A percentile compares a stretch with the other conserved stretches of the same genome.
These are phyloP conservation scores for Sarcocystis neurona DNA, from an alignment of 169 alveolate genomes.

Conservation along the genomic window DNA sequence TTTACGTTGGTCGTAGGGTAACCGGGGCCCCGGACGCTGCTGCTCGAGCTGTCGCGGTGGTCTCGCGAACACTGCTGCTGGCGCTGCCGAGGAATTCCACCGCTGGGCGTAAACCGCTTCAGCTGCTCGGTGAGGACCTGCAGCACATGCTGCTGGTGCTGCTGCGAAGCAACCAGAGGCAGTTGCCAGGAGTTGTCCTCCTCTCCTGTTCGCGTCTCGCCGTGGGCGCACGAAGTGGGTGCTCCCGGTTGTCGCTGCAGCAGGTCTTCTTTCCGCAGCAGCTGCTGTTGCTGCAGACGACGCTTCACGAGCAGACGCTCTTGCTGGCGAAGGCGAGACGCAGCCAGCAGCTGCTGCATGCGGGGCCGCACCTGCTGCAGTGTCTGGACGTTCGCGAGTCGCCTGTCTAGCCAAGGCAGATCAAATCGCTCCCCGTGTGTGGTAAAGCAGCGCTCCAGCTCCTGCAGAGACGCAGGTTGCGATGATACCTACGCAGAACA, in stretches of 20 bases:
- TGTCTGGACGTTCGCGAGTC: constrained; percentile 5
- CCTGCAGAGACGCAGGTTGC: constrained; percentile 38
- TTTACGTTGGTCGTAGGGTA: too few species aligned
- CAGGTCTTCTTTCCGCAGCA: not conserved
- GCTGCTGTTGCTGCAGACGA: not conserved
- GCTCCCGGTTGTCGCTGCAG: not conserved
- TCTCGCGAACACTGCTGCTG: too few species aligned
- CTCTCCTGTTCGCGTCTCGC: too few species aligned
- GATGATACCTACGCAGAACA: constrained; percentile 25
- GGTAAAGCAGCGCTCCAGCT: constrained; percentile 58
- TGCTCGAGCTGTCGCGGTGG: too few species aligned
- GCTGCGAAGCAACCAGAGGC: too few species aligned
- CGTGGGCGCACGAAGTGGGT: not conserved
- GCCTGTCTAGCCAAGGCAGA: constrained; percentile 42
- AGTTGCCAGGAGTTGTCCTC: too few species aligned
- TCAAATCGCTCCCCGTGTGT: constrained; percentile 58
- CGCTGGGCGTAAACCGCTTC: too few species aligned
- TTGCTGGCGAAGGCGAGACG: constrained; percentile 2
- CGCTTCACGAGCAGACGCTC: constrained; percentile 5
- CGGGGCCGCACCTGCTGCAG: constrained; percentile 27
- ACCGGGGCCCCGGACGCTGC: too few species aligned
- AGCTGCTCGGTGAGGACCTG: too few species aligned
- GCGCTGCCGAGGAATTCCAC: too few species aligned
- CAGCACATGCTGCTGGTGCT: too few species aligned
- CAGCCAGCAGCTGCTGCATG: constrained; percentile 5